Conservation (phyloP, 1,284 basidiomycete genomes). For the Abortiporus biennis region DNA sequence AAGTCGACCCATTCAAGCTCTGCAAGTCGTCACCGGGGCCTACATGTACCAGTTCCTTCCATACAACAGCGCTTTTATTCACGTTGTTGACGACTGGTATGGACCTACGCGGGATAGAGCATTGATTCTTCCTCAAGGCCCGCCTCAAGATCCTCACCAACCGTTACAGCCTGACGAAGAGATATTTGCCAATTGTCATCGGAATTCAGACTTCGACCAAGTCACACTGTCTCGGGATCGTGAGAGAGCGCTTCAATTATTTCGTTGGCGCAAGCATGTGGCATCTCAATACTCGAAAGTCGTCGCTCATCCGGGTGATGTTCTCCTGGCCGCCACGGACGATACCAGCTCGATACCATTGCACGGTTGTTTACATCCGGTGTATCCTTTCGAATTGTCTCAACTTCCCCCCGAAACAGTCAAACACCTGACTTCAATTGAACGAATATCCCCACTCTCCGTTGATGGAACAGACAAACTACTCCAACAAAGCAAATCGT, state of each 20-base stretch:
- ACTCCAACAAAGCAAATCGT: slow-evolving; percentile 5
- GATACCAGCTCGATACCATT: neutral
- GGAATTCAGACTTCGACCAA: slow-evolving; percentile 4
- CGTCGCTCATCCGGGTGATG: slow-evolving; percentile 1
- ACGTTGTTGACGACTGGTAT: neutral
- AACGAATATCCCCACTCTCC: slow-evolving; percentile 3
- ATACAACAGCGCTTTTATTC: neutral
- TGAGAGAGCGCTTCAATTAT: slow-evolving; percentile 4
- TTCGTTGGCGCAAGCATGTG: slow-evolving; percentile 2
- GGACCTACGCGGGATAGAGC: slow-evolving; percentile 1
- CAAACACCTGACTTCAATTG: neutral
- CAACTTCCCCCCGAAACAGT: slow-evolving; percentile 4
- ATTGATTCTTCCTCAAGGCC: slow-evolving; percentile 4
- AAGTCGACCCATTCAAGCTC: slow-evolving; percentile 2
- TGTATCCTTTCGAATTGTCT: slow-evolving; percentile 2
- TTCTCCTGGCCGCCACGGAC: neutral
- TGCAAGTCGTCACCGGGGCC: slow-evolving; percentile 1
- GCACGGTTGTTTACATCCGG: neutral
- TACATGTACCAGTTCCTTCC: neutral
- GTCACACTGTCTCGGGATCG: slow-evolving; percentile 1
- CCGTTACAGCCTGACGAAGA: slow-evolving; percentile 3
- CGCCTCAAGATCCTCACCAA: slow-evolving; percentile 4
- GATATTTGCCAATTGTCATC: slow-evolving; percentile 2
- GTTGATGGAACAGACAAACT: neutral
- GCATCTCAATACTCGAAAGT: slow-evolving; percentile 1